phyloP scores from a whole-genome alignment of 805 yeast genomes.

The Spathaspora gorwiae region DNA sequence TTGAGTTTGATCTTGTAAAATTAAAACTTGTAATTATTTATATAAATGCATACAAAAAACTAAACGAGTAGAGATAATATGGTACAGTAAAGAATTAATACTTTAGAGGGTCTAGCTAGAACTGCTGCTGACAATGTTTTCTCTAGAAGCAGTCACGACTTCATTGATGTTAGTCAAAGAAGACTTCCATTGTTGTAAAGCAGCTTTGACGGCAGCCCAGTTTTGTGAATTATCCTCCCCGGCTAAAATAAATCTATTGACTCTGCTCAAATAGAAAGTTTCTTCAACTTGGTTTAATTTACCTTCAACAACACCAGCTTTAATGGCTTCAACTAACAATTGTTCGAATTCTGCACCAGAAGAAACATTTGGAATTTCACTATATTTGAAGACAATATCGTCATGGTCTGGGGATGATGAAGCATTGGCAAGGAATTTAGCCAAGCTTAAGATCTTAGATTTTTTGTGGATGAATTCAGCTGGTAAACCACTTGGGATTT shows the following conservation, averaged over 20 bases:
- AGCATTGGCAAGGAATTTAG: conserved; percentile 30
- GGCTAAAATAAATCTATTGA: conserved; percentile 37
- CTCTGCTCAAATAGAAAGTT: conserved; percentile 37
- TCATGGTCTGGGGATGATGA: conserved; percentile 11
- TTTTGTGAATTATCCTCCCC: conserved; percentile 28
- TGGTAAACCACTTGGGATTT: conserved; percentile 10
- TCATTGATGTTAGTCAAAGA: conserved; percentile 39
- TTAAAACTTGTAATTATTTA: neutral
- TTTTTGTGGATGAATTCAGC: conserved; percentile 24
- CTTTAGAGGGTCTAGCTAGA: neutral
- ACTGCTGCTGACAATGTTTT: conserved; percentile 29
- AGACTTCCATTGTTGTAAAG: conserved; percentile 35
- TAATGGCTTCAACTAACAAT: conserved; percentile 38
- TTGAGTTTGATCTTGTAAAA: neutral
- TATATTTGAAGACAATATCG: conserved; percentile 28
- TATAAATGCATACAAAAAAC: neutral
- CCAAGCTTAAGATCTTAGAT: conserved; percentile 37
- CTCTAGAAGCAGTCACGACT: conserved; percentile 40
- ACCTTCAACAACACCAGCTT: conserved; percentile 42
- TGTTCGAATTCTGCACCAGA: conserved; percentile 33
- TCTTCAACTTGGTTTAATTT: conserved; percentile 41
- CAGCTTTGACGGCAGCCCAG: conserved; percentile 33
- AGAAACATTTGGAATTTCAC: conserved; percentile 30
- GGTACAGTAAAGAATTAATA: neutral
- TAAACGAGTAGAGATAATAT: neutral